phyloP scores from a whole-genome alignment of 495 filamentous ascomycete genomes.

The Xylaria grammica region DNA sequence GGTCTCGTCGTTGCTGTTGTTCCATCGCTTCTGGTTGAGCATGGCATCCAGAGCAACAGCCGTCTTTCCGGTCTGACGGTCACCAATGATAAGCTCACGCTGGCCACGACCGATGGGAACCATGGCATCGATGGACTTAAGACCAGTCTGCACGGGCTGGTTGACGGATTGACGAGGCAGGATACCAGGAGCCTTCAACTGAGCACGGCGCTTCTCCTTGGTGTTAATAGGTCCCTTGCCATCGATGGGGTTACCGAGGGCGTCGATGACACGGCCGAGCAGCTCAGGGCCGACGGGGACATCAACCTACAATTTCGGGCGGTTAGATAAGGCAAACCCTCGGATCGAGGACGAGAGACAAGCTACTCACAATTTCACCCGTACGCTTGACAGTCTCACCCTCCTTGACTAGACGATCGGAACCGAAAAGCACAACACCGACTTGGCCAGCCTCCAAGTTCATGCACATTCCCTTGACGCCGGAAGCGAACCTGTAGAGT shows the following conservation, averaged over 20 bases:
- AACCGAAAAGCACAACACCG: conserved; percentile 99
- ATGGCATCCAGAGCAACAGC: conserved; percentile 98
- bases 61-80: conserved; percentile 99
- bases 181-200: conserved; percentile 99
- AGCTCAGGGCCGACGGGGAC: conserved; percentile 92
- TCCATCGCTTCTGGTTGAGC: conserved; percentile 99
- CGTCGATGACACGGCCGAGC: conserved; percentile 97
- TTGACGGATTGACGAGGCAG: conserved; percentile 95
- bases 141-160: conserved; percentile 97
- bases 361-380: conserved; percentile 88
- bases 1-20: conserved; percentile 81
- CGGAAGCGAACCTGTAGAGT: conserved; percentile 85
- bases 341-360: not conserved
- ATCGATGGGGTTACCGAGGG: conserved; percentile 97
- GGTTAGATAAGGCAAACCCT: conserved; percentile 28
- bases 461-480: conserved; percentile 99
- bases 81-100: conserved; percentile 99
- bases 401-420: conserved; percentile 99
- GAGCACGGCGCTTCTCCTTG: conserved; percentile 91
- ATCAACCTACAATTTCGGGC: conserved; percentile 70
- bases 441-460: conserved; percentile 99
- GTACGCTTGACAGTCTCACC: conserved; percentile 99
- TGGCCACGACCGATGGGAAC: conserved; percentile 99
- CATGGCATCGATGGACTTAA: conserved; percentile 99
- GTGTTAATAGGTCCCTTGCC: conserved; percentile 96